Evolutionary conservation across 2,329 filamentous ascomycete genomes (phyloP).

Genomic region (Sordariomycetes sp.): DNA sequence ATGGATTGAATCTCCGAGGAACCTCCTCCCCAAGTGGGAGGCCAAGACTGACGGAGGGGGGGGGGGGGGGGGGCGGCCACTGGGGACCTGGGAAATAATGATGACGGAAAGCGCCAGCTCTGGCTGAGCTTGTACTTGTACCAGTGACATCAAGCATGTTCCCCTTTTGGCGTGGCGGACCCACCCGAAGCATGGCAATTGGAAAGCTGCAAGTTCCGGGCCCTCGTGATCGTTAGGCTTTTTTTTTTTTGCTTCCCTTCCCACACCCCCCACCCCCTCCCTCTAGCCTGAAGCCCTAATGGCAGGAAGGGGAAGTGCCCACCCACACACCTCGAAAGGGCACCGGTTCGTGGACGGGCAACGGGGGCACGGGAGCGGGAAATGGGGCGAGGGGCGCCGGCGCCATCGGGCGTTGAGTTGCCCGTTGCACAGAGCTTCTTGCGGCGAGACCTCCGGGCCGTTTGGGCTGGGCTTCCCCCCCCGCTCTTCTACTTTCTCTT

Average conservation of each 20-base stretch:
- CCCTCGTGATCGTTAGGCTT: slow-evolving; percentile 4
- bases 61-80: too few relatives aligned
- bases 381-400: not conserved
- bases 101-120: too few relatives aligned
- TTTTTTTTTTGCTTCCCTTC: too few relatives aligned
- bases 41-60: too few relatives aligned
- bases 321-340: not conserved
- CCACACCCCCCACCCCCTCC: not conserved
- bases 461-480: not conserved
- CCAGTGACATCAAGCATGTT: not conserved
- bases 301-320: not conserved
- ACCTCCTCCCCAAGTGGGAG: too few relatives aligned
- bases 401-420: not conserved
- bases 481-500: not conserved
- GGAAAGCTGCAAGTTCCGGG: slow-evolving; percentile 1
- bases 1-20: too few relatives aligned
- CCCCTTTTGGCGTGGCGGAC: not conserved
- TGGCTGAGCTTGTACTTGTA: not conserved
- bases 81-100: too few relatives aligned
- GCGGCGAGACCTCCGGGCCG: not conserved
- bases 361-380: not conserved
- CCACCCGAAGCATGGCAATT: not conserved
- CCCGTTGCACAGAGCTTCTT: not conserved
- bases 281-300: not conserved
- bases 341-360: not conserved